Conservation (phyloP, 164 flowering plant species). For the Magnolia changhungtana region DNA sequence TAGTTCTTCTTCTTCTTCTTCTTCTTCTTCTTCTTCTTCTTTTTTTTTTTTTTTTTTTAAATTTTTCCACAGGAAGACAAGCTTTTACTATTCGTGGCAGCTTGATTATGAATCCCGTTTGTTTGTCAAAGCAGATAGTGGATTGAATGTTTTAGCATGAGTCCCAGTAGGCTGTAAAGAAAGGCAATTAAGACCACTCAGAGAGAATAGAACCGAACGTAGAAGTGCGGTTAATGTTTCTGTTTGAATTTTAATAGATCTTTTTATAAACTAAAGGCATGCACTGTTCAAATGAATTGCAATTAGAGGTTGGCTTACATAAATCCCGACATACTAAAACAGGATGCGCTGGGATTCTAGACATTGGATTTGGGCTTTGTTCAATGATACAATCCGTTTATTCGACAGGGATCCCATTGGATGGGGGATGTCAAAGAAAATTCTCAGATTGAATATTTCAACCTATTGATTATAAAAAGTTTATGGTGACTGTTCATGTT, state of each 20-base stretch:
- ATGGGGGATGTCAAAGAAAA: background rate
- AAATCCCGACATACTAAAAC: background rate
- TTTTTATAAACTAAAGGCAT: background rate
- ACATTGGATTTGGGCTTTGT: too few species aligned
- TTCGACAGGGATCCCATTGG: background rate
- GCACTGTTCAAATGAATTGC: background rate
- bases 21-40: too few species aligned
- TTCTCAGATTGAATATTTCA: background rate
- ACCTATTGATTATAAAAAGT: background rate
- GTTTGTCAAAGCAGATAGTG: background rate
- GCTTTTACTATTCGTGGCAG: background rate
- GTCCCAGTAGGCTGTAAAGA: background rate
- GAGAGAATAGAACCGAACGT: background rate
- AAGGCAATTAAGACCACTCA: background rate
- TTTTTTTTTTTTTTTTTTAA: background rate
- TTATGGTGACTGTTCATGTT: too few species aligned
- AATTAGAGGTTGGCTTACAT: background rate
- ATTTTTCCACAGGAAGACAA: background rate
- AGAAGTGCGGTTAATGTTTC: background rate
- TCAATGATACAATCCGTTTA: too few species aligned
- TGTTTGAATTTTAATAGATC: background rate
- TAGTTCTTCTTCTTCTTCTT: too few species aligned
- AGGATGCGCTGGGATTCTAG: background rate
- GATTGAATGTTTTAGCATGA: background rate
- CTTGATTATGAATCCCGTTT: background rate